Base-by-base conservation (phyloP, 2,329 filamentous ascomycete species). In the Fusarium proliferatum region DNA sequence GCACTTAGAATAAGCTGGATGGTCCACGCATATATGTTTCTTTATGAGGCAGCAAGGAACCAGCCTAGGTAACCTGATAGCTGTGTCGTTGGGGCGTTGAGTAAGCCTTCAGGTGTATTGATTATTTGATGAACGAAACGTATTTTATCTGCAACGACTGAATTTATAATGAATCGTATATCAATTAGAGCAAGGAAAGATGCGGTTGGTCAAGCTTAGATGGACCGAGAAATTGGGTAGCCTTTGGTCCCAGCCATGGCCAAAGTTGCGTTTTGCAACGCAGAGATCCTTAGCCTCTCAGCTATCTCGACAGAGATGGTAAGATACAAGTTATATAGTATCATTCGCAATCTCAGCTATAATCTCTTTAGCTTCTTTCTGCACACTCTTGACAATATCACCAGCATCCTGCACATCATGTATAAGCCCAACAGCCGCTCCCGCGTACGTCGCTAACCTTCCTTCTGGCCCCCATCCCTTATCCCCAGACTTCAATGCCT, bases 381-480 rank as follows among this genome's bases (percentile, higher is more conserved):
- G 78, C 4, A 81, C 72, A 7, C 76, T 73, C 39, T 73, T 67
- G 0, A 87, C 82, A 70, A 88, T 85, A 1, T 66, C 74, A 4
- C 67, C 80, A 0, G 86, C 85, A 39, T 76, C 69, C 43, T 82
- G 77, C 0, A 88, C 82, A 9, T 78, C 75, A 33, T 80, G 80
- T 23, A 88, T 80, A 34, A 88, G 73, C 1, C 86, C 86, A 26
- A 88, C 77, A 1, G 81, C 81, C 0, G 85, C 83, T 1, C 86
- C 85, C 0, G 85, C 86, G 73, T 88, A 88, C 2, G 86, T 88
- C 9, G 85, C 85, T n/a, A 86, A 74, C 62, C 86, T 80, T 1
- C 86, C 86, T 12, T 85, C 79, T 0, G 83, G 84, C 0, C 86
- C 86, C 85, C 86, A 88, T 5, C 83, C 86, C 12, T 72, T 72